Conservation (phyloP, 208 protist genomes). For the Spongospora subterranea region DNA sequence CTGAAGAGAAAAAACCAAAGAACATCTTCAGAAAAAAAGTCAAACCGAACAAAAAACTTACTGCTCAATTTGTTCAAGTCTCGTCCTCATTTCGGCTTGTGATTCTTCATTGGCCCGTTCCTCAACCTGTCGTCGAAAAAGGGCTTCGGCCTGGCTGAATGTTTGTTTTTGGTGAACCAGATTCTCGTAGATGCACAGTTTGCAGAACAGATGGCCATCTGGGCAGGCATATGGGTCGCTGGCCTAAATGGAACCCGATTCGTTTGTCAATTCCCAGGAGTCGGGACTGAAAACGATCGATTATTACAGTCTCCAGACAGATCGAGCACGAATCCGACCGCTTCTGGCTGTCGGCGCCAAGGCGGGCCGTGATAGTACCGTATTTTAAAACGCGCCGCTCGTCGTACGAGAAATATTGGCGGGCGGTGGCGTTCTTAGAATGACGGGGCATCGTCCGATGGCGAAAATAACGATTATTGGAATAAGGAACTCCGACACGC, state of each 20-base stretch:
- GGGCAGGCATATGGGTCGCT: neutral
- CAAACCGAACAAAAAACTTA: too few relatives aligned
- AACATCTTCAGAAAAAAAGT: too few relatives aligned
- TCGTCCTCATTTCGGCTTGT: too few relatives aligned
- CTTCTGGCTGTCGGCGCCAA: constrained; percentile 45
- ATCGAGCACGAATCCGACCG: neutral
- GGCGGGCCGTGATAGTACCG: constrained; percentile 12
- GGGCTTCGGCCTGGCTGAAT: neutral
- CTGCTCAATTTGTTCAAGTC: too few relatives aligned
- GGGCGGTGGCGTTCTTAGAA: constrained; percentile 46
- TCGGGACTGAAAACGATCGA: neutral
- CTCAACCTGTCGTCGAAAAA: neutral
- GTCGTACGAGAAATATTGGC: constrained; percentile 51
- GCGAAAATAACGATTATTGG: too few relatives aligned
- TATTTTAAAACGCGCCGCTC: constrained; percentile 22
- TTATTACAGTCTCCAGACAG: neutral
- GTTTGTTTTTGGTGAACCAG: constrained; percentile 36
- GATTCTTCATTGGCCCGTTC: too few relatives aligned
- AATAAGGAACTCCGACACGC: too few relatives aligned
- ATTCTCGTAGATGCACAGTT: constrained; percentile 35
- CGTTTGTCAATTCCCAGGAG: neutral
- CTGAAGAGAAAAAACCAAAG: too few relatives aligned
- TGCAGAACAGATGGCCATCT: constrained; percentile 38
- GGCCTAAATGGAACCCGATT: too few relatives aligned
- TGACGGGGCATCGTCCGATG: constrained; percentile 47